These are phyloP conservation scores for Pseudocercospora musae DNA, from an alignment of 2,329 filamentous ascomycete species.

Conservation along the genomic window DNA sequence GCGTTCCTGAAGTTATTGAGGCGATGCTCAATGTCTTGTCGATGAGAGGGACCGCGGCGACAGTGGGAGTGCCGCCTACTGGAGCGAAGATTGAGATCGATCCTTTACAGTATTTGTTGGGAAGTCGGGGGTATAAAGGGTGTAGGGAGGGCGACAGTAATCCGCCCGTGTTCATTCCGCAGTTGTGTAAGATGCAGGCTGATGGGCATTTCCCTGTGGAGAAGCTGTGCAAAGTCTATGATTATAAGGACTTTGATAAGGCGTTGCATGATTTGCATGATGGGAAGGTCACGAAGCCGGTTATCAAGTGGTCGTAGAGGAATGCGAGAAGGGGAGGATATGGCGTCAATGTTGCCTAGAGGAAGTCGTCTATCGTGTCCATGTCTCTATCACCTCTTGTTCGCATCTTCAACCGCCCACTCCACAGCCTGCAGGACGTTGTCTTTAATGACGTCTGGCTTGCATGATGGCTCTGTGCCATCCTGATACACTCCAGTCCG, in stretches of 20 bases:
- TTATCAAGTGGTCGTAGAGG: conserved; percentile 10
- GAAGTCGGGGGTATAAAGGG: conserved; percentile 16
- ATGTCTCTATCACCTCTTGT: not conserved
- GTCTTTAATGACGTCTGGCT: conserved; percentile 64
- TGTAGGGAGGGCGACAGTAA: conserved; percentile 18
- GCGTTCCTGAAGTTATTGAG: conserved; percentile 20
- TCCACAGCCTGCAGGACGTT: conserved; percentile 74
- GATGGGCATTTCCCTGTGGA: conserved; percentile 23
- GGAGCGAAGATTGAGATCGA: conserved; percentile 20
- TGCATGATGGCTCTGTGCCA: conserved; percentile 54
- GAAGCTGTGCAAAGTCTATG: conserved; percentile 23
- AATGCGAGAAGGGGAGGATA: not conserved
- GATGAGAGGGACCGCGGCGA: conserved; percentile 22
- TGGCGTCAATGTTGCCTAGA: not conserved
- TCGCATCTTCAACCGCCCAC: conserved; percentile 64
- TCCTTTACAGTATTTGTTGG: conserved; percentile 15
- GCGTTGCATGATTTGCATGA: conserved; percentile 21
- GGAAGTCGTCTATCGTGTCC: not conserved
- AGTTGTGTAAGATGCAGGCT: conserved; percentile 18
- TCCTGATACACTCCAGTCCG: conserved; percentile 72
- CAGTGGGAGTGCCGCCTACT: conserved; percentile 20
- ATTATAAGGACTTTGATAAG: conserved; percentile 20
- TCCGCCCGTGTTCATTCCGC: conserved; percentile 18
- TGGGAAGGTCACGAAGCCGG: conserved; percentile 21
- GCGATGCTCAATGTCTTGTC: conserved; percentile 16